These are phyloP conservation scores for Excoecaria cochinchinensis DNA, from an alignment of 345 rosid genomes.

Conservation along the genomic window DNA sequence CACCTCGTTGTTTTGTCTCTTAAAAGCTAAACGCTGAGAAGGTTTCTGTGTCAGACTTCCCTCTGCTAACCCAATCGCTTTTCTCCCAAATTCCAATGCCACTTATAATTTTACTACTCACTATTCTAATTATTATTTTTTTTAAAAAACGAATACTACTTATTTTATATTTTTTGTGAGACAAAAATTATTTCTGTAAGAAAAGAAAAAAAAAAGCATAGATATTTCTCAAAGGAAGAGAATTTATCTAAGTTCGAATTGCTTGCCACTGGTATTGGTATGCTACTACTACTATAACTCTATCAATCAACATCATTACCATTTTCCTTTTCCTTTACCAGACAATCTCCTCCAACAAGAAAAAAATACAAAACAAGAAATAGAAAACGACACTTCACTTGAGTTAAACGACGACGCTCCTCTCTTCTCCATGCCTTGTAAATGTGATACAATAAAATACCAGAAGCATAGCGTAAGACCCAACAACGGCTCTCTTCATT, in stretches of 20 bases:
- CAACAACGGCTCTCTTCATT: conserved; percentile 19
- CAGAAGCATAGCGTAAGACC: conserved; percentile 6
- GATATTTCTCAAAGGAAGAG: conserved; percentile 22
- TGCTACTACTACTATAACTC: background rate
- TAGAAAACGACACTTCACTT: conserved; percentile 6
- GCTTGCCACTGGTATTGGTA: conserved; percentile 1
- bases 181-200: too few relatives aligned
- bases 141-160: too few relatives aligned
- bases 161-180: too few relatives aligned
- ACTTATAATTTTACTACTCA: background rate
- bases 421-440: background rate
- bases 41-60: conserved; percentile 32
- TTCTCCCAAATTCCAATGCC: conserved; percentile 17
- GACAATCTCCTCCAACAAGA: background rate
- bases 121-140: too few relatives aligned
- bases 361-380: too few relatives aligned
- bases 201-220: background rate
- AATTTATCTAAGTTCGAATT: background rate
- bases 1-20: conserved; percentile 35
- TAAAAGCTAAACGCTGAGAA: conserved; percentile 35
- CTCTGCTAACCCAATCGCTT: conserved; percentile 22
- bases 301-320: conserved; percentile 1
- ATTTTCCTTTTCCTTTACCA: background rate
- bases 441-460: background rate
- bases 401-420: conserved; percentile 7